phyloP scores from a whole-genome alignment of 2,329 filamentous ascomycete genomes.

The Aureobasidium sp. region DNA sequence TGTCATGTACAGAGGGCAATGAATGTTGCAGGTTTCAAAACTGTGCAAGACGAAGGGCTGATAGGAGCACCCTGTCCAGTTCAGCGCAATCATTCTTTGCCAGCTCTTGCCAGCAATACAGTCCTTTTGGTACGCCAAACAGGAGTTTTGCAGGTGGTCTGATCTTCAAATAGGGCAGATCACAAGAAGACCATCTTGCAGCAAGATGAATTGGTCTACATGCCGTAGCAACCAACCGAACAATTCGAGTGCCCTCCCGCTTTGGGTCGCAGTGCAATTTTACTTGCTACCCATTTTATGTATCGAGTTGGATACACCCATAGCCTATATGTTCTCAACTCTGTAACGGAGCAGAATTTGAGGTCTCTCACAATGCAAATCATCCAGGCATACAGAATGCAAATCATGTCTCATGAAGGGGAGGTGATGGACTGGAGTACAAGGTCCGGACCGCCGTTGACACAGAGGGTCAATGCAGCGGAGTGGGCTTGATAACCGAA shows the following conservation, averaged over 20 bases:
- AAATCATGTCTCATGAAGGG: not conserved
- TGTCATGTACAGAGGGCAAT: not conserved
- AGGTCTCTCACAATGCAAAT: no score
- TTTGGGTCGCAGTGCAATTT: not conserved
- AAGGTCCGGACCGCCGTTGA: not conserved
- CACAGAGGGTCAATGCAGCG: not conserved
- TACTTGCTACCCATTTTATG: not conserved
- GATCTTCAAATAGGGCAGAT: not conserved
- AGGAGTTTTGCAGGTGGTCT: not conserved
- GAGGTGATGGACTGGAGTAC: not conserved
- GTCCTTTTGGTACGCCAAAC: not conserved
- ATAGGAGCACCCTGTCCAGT: not conserved
- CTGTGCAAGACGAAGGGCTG: not conserved
- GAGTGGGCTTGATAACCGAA: not conserved
- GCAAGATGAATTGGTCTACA: not conserved
- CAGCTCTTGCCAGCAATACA: not conserved
- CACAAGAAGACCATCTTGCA: not conserved
- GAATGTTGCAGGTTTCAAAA: not conserved
- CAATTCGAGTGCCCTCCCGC: not conserved
- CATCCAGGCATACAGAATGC: not conserved
- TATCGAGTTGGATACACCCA: no score
- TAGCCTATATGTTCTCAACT: no score
- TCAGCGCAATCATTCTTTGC: not conserved
- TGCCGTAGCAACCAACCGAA: slow-evolving; percentile 6
- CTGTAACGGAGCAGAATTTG: not conserved